Conservation (phyloP, 257 asterid species). For the Schizonepeta tenuifolia region DNA sequence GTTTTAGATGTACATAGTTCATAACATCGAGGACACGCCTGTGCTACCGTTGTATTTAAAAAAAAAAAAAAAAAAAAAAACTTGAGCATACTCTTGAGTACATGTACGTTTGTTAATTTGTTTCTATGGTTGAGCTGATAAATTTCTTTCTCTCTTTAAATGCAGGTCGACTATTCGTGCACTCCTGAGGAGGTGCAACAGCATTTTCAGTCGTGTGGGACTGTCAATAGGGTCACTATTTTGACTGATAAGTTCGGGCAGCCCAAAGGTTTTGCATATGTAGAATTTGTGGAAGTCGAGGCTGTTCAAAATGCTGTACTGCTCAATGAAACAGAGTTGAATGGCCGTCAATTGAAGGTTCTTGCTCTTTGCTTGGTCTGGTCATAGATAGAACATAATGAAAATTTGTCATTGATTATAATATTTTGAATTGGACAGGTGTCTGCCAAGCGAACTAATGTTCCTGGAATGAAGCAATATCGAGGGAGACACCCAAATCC, state of each 20-base stretch:
- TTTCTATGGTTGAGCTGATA: slow-evolving; percentile 4
- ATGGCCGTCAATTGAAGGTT: slow-evolving; percentile 61
- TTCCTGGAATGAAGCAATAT: slow-evolving; percentile 64
- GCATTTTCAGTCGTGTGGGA: slow-evolving; percentile 60
- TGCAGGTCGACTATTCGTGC: slow-evolving; percentile 59
- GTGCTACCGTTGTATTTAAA: background rate
- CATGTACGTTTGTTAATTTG: background rate
- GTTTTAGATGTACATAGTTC: background rate
- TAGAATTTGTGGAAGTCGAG: slow-evolving; percentile 56
- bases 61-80: too few species aligned
- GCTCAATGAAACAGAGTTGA: slow-evolving; percentile 51
- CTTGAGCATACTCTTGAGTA: slow-evolving; percentile 9
- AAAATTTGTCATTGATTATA: background rate
- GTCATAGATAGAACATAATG: background rate
- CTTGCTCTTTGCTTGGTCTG: slow-evolving; percentile 27
- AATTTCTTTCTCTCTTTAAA: slow-evolving; percentile 16
- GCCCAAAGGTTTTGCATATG: slow-evolving; percentile 60
- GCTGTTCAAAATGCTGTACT: slow-evolving; percentile 56
- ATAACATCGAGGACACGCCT: background rate
- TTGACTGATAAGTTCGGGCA: slow-evolving; percentile 53
- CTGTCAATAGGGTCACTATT: slow-evolving; percentile 58
- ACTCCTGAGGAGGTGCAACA: slow-evolving; percentile 65
- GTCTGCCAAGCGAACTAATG: slow-evolving; percentile 61
- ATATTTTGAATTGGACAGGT: slow-evolving; percentile 42
- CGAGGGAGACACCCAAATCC: slow-evolving; percentile 64